Evolutionary conservation across 768 basidiomycete species (phyloP).

Genomic region (Panaeolus cyanescens): DNA sequence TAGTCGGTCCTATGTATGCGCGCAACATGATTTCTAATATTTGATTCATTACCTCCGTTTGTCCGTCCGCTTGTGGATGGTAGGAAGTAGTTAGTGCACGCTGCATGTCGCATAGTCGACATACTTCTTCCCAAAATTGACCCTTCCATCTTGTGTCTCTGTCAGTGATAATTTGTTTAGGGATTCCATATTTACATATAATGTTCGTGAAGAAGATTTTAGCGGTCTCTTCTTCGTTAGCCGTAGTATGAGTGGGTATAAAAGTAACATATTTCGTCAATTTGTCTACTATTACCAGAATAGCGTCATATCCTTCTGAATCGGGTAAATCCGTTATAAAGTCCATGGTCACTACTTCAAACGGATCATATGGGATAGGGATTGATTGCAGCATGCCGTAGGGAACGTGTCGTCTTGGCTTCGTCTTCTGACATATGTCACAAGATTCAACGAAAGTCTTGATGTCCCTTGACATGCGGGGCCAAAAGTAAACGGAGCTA

Average conservation of each 20-base stretch:
- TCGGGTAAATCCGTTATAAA: conserved; percentile 34
- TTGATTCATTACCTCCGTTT: conserved; percentile 35
- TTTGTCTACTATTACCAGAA: conserved; percentile 36
- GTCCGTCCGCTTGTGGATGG: conserved; percentile 37
- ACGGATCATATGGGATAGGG: conserved; percentile 31
- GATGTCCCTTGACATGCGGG: conserved; percentile 24
- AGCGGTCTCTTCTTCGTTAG: conserved; percentile 27
- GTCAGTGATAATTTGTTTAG: conserved; percentile 29
- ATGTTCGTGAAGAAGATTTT: conserved; percentile 30
- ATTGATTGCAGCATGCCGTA: conserved; percentile 36
- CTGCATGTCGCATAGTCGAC: conserved; percentile 24
- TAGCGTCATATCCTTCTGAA: conserved; percentile 26
- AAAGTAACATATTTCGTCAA: conserved; percentile 42
- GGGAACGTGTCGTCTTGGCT: conserved; percentile 24
- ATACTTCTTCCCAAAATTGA: conserved; percentile 28
- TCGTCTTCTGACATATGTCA: conserved; percentile 29
- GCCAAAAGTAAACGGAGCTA: conserved; percentile 29
- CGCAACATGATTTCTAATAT: conserved; percentile 28
- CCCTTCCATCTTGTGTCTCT: conserved; percentile 24
- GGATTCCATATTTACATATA: conserved; percentile 23
- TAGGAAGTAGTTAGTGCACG: conserved; percentile 25
- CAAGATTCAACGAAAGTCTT: conserved; percentile 22
- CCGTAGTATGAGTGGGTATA: conserved; percentile 30
- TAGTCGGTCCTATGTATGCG: conserved; percentile 24
- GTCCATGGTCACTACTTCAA: conserved; percentile 33